A percentile compares a stretch with the other conserved stretches of the same genome.
phyloP scores from a whole-genome alignment of 495 filamentous ascomycete species.

The Penicillium psychrofluorescens region DNA sequence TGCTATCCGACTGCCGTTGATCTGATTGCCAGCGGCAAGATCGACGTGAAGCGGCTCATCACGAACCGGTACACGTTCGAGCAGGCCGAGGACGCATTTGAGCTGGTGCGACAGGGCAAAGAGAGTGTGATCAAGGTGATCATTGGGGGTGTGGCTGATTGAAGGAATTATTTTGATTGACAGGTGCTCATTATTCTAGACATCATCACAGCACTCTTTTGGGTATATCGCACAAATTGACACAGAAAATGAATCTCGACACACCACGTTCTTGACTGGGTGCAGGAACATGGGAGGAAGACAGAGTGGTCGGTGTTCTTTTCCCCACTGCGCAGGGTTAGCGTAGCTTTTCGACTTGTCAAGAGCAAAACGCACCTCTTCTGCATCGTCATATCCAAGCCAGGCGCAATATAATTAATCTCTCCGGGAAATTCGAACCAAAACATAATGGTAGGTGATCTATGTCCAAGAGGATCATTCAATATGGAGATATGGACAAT shows the following conservation, averaged over 20 bases:
- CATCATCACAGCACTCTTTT: no score
- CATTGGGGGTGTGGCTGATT: constrained; percentile 52
- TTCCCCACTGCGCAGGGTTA: not conserved
- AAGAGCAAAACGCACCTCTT: not conserved
- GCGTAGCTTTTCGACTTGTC: no score
- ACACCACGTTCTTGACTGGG: not conserved
- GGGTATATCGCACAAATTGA: no score
- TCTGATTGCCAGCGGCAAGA: constrained; percentile 55
- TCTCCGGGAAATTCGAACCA: no score
- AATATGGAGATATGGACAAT: no score
- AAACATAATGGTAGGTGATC: no score
- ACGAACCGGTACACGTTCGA: constrained; percentile 62
- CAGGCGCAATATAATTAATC: no score
- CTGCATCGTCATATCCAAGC: not conserved
- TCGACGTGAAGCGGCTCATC: constrained; percentile 68
- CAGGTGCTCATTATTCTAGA: not conserved
- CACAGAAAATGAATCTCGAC: not conserved
- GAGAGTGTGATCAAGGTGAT: constrained; percentile 78
- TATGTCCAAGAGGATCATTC: not conserved
- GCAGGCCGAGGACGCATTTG: constrained; percentile 71
- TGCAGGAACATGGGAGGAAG: not conserved
- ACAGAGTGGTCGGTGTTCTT: not conserved
- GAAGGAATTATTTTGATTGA: not conserved
- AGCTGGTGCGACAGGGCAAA: constrained; percentile 66
- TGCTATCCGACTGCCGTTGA: constrained; percentile 73